A percentile compares a stretch with the other conserved stretches of the same genome.
Conservation (phyloP, 345 rosid genomes). For the Eucalyptus albens region DNA sequence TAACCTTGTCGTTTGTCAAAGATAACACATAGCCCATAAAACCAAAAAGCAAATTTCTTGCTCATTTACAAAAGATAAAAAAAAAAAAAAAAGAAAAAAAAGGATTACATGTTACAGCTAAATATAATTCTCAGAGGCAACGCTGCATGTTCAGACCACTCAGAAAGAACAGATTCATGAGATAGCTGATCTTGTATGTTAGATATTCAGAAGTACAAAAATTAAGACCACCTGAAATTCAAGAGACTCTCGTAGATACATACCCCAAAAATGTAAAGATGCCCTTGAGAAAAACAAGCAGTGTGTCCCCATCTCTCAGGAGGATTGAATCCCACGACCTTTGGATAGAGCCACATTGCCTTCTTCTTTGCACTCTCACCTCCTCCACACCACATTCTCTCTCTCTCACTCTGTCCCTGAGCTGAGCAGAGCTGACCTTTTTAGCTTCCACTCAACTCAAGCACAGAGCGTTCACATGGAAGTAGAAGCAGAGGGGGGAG, state of each 20-base stretch:
- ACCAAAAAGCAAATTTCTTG: neutral
- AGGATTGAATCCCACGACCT: constrained; percentile 42
- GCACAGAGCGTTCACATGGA: neutral
- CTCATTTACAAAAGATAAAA: neutral
- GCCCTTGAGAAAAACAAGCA: constrained; percentile 51
- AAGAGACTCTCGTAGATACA: neutral
- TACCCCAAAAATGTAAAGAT: constrained; percentile 66
- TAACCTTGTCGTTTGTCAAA: neutral
- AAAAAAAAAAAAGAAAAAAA: neutral
- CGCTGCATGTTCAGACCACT: neutral
- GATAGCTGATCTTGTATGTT: neutral
- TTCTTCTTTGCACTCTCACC: constrained; percentile 25
- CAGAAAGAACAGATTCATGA: neutral
- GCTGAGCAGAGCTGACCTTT: neutral
- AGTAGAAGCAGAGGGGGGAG: neutral
- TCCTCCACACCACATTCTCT: constrained; percentile 30
- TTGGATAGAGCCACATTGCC: constrained; percentile 72
- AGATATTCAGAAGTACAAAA: neutral
- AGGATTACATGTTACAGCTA: neutral
- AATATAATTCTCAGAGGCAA: neutral
- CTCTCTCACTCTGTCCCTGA: neutral
- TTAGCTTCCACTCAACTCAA: neutral
- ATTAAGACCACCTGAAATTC: neutral
- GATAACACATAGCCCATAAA: neutral
- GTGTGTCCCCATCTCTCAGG: constrained; percentile 83